These are phyloP conservation scores for Aspergillus saccharolyticus DNA, from an alignment of 495 filamentous ascomycete genomes.

Conservation along the genomic window DNA sequence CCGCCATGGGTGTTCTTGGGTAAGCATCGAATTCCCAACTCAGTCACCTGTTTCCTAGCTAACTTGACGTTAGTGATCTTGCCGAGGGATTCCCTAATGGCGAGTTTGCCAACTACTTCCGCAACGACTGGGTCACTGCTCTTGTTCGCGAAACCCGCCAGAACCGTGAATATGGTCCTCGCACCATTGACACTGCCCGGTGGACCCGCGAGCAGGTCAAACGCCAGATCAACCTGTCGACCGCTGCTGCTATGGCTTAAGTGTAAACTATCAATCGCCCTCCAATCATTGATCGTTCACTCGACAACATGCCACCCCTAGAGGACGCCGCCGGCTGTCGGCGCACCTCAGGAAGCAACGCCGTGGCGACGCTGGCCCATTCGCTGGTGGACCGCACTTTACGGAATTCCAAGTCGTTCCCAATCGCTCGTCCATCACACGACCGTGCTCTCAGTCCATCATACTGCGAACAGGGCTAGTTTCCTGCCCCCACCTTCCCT, in stretches of 20 bases:
- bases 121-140: conserved; percentile 78
- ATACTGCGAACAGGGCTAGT: neutral
- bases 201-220: conserved; percentile 98
- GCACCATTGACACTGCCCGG: conserved; percentile 88
- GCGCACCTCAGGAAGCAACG: conserved; percentile 15
- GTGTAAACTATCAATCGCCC: neutral
- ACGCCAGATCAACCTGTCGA: conserved; percentile 62
- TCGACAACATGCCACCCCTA: conserved; percentile 8
- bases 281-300: conserved; percentile 6
- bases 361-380: conserved; percentile 7
- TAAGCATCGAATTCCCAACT: conserved; percentile 40
- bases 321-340: conserved; percentile 9
- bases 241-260: conserved; percentile 37
- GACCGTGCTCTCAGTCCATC: neutral
- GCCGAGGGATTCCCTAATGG: conserved; percentile 91
- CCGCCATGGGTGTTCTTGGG: conserved; percentile 95
- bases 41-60: conserved; percentile 23
- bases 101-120: conserved; percentile 76
- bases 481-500: neutral
- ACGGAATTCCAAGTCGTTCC: conserved; percentile 15
- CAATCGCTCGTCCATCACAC: conserved; percentile 10
- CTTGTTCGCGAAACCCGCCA: conserved; percentile 83
- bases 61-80: conserved; percentile 63
- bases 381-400: conserved; percentile 4
- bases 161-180: conserved; percentile 74